Conservation (phyloP, 495 filamentous ascomycete species). For the Filosporella fistucella region DNA sequence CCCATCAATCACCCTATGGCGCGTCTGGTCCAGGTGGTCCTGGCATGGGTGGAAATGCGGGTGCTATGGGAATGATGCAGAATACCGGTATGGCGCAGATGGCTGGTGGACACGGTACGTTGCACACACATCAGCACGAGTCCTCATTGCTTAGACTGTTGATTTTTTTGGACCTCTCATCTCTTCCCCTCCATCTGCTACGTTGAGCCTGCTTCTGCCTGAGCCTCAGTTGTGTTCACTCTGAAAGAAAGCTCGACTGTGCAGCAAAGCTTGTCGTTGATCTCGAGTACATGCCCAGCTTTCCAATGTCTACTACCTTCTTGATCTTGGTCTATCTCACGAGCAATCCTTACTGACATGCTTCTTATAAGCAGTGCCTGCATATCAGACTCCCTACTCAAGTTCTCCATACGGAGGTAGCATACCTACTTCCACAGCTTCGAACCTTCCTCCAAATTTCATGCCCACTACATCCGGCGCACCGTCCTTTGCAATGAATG, state of each 20-base stretch:
- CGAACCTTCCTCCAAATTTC: constrained; percentile 42
- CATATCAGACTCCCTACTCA: constrained; percentile 47
- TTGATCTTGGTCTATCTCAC: not conserved
- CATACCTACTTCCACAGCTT: constrained; percentile 27
- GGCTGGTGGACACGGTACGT: constrained; percentile 24
- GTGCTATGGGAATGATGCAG: constrained; percentile 26
- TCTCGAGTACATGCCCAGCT: constrained; percentile 15
- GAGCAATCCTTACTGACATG: constrained; percentile 19
- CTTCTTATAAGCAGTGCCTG: constrained; percentile 33
- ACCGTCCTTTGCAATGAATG: constrained; percentile 33
- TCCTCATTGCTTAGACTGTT: not conserved
- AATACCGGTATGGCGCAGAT: constrained; percentile 26
- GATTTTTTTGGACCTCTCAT: not conserved
- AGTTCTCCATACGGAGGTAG: constrained; percentile 42
- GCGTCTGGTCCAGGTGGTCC: constrained; percentile 13
- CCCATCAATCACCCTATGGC: constrained; percentile 18
- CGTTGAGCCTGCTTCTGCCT: not conserved
- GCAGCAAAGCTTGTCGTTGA: too few species aligned
- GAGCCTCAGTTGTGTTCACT: too few species aligned
- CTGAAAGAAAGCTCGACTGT: too few species aligned
- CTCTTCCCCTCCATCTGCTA: constrained; percentile 4
- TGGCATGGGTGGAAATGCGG: constrained; percentile 20
- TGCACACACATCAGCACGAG: constrained; percentile 9
- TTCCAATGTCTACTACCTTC: constrained; percentile 7
- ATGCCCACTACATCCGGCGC: constrained; percentile 40